phyloP scores from a whole-genome alignment of 768 basidiomycete species.

The Boletus reticulatus region DNA sequence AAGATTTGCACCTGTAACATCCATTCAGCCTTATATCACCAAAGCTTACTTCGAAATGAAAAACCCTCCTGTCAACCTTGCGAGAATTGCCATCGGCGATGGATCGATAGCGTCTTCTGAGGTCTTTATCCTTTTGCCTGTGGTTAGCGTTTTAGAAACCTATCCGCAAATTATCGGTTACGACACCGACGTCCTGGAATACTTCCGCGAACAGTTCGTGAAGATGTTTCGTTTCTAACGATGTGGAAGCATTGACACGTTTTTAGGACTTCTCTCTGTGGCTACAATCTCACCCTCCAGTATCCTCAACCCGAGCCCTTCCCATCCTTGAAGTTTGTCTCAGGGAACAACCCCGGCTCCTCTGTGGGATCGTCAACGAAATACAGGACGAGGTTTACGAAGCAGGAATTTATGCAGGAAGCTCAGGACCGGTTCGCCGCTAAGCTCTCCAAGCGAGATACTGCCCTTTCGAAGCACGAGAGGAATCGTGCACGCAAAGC shows the following conservation, averaged over 20 bases:
- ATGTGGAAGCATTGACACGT: neutral
- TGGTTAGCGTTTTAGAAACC: slow-evolving; percentile 63
- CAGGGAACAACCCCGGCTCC: slow-evolving; percentile 14
- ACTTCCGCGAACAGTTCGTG: slow-evolving; percentile 67
- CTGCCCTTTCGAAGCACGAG: slow-evolving; percentile 22
- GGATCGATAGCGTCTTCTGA: slow-evolving; percentile 53
- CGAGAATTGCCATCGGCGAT: slow-evolving; percentile 71
- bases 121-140: slow-evolving; percentile 52
- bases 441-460: slow-evolving; percentile 23
- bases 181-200: slow-evolving; percentile 60
- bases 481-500: slow-evolving; percentile 22
- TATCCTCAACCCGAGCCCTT: slow-evolving; percentile 62
- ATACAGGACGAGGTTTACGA: slow-evolving; percentile 20
- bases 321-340: slow-evolving; percentile 30
- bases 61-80: slow-evolving; percentile 64
- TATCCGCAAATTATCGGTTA: slow-evolving; percentile 78
- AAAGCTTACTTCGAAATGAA: slow-evolving; percentile 64
- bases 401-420: slow-evolving; percentile 20
- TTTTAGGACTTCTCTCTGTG: slow-evolving; percentile 57
- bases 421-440: slow-evolving; percentile 19
- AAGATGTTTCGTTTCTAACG: neutral
- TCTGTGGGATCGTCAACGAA: neutral
- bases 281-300: slow-evolving; percentile 62
- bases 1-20: neutral
- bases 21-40: slow-evolving; percentile 64